These are phyloP conservation scores for Solanum chilense DNA, from an alignment of 257 asterid species.

Conservation along the genomic window DNA sequence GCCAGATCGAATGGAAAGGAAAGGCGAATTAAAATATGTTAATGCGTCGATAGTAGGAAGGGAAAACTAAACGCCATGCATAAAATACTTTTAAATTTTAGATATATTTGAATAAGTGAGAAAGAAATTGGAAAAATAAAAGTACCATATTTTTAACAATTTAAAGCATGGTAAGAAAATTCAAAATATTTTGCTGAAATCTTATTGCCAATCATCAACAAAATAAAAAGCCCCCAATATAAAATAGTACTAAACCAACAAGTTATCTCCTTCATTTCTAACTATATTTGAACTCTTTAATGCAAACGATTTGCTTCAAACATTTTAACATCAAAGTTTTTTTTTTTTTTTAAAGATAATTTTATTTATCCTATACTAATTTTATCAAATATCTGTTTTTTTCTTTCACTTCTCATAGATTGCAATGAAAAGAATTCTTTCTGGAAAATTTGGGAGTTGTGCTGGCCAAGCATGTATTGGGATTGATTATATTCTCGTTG, in stretches of 20 bases:
- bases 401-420: constrained; percentile 18
- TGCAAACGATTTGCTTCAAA: no score
- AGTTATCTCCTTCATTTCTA: no score
- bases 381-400: background rate
- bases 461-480: constrained; percentile 84
- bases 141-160: background rate
- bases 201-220: no score
- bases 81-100: background rate
- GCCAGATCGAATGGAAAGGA: no score
- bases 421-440: constrained; percentile 52
- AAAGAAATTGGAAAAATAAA: background rate
- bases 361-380: background rate
- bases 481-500: constrained; percentile 61
- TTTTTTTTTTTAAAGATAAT: no score
- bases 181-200: background rate
- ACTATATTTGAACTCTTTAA: no score
- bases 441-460: constrained; percentile 67
- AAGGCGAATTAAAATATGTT: background rate
- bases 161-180: background rate
- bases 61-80: background rate
- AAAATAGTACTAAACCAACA: no score
- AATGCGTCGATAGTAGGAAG: background rate
- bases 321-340: no score
- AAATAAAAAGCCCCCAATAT: no score
- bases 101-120: no score